Evolutionary conservation across 2,329 filamentous ascomycete genomes (phyloP).

Genomic region (Venturia asperata): DNA sequence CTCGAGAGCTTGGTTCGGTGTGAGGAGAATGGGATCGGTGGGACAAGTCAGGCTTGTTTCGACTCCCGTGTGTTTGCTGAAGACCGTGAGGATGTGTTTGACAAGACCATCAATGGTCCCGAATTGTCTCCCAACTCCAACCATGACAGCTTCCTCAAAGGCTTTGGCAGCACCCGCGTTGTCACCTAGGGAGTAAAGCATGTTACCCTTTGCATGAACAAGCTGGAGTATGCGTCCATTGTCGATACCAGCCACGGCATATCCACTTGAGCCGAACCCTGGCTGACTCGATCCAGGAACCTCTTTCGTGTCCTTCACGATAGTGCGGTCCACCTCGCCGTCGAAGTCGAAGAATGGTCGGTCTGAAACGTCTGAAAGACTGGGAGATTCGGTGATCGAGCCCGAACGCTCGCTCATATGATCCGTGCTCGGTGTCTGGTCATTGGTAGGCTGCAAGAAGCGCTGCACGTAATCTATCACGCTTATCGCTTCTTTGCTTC

Average conservation of each 20-base stretch:
- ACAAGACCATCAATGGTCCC: constrained; percentile 73
- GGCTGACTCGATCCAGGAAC: constrained; percentile 38
- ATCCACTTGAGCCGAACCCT: constrained; percentile 72
- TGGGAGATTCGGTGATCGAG: constrained; percentile 49
- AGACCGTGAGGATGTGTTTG: constrained; percentile 61
- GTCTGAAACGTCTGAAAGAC: constrained; percentile 50
- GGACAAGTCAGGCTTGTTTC: constrained; percentile 30
- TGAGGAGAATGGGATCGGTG: constrained; percentile 64
- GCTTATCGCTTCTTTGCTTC: constrained; percentile 75
- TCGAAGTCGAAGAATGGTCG: constrained; percentile 52
- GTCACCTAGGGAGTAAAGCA: constrained; percentile 85
- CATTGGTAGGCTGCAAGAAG: constrained; percentile 50
- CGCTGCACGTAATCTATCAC: constrained; percentile 81
- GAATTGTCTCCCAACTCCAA: constrained; percentile 67
- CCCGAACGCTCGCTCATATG: constrained; percentile 53
- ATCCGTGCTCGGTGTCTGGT: constrained; percentile 45
- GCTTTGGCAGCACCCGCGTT: constrained; percentile 73
- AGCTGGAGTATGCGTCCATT: constrained; percentile 91
- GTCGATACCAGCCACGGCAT: constrained; percentile 73
- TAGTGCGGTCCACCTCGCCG: constrained; percentile 33
- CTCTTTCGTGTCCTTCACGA: constrained; percentile 35
- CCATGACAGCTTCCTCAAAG: constrained; percentile 90
- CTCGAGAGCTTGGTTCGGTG: constrained; percentile 73
- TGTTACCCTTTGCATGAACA: constrained; percentile 96
- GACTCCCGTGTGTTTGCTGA: constrained; percentile 24